Conservation (phyloP, 371 early-diverging fungal species). For the Mortierella sp. region DNA sequence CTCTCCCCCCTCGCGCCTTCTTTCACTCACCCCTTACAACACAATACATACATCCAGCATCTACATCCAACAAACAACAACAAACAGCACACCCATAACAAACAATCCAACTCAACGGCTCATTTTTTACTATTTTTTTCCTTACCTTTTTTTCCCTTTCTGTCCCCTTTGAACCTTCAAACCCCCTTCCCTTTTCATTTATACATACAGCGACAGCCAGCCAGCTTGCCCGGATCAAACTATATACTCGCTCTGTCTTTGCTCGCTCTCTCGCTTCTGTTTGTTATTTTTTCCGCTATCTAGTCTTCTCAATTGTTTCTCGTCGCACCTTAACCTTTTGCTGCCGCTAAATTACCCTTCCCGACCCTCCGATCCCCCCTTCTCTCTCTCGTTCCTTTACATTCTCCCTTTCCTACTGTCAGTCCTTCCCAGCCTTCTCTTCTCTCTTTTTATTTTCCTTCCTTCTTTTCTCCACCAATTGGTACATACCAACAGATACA, state of each 20-base stretch:
- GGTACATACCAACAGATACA: constrained; percentile 10
- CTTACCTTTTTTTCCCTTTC: background rate
- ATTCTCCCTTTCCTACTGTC: background rate
- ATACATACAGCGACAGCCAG: too few relatives aligned
- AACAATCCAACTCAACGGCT: constrained; percentile 9
- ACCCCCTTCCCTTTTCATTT: background rate
- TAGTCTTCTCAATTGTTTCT: constrained; percentile 14
- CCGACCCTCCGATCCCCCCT: constrained; percentile 10
- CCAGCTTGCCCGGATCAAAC: background rate
- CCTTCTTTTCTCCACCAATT: constrained; percentile 15
- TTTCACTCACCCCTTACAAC: constrained; percentile 5
- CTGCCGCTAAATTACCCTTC: constrained; percentile 14
- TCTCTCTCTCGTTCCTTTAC: background rate
- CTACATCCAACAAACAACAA: background rate
- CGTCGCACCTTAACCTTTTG: constrained; percentile 13
- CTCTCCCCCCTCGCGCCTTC: constrained; percentile 7
- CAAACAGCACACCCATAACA: background rate
- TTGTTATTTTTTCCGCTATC: constrained; percentile 15
- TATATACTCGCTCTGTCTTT: background rate
- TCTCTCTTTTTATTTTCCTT: constrained; percentile 10
- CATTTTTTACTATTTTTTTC: background rate
- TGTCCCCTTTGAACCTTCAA: background rate
- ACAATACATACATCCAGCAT: background rate
- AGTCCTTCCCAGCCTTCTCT: constrained; percentile 10
- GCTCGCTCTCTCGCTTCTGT: background rate